Percentiles rank a stretch among this genome's conserved stretches.
Conservation (phyloP, 345 rosid genomes). For the Raphanus raphanistrum region DNA sequence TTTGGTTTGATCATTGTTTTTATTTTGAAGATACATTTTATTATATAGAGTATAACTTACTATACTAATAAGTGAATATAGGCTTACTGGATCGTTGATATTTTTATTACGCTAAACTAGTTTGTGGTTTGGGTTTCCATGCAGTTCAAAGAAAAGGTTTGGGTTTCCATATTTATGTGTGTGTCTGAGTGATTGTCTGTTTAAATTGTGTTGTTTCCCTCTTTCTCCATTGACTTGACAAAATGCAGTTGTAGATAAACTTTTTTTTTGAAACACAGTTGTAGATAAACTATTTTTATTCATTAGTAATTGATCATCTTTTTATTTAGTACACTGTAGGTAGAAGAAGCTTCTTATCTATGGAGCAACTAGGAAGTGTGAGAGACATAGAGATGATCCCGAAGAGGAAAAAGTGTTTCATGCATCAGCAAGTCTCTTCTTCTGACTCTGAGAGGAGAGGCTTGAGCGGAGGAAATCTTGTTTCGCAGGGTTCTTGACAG, state of each 20-base stretch:
- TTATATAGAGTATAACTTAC: too few species aligned
- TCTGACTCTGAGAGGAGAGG: background rate
- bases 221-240: background rate
- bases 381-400: slow-evolving; percentile 9
- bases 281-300: background rate
- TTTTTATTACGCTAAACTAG: background rate
- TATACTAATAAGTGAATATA: too few species aligned
- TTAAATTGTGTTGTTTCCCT: background rate
- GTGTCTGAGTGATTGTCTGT: background rate
- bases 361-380: slow-evolving; percentile 9
- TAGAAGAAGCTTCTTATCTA: background rate
- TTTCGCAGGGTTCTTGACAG: background rate
- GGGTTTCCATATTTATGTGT: background rate
- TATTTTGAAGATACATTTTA: too few species aligned
- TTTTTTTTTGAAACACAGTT: background rate
- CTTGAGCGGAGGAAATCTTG: slow-evolving; percentile 3
- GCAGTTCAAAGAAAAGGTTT: too few species aligned
- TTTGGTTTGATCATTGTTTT: too few species aligned
- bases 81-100: too few species aligned
- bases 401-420: background rate
- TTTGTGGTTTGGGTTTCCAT: background rate
- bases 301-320: background rate
- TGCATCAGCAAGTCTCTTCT: background rate
- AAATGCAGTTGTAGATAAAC: background rate
- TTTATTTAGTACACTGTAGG: background rate